Percentiles rank a stretch among this genome's conserved stretches.
These are phyloP conservation scores for Geoglossum cookeanum DNA, from an alignment of 2,329 filamentous ascomycete genomes.

Conservation along the genomic window DNA sequence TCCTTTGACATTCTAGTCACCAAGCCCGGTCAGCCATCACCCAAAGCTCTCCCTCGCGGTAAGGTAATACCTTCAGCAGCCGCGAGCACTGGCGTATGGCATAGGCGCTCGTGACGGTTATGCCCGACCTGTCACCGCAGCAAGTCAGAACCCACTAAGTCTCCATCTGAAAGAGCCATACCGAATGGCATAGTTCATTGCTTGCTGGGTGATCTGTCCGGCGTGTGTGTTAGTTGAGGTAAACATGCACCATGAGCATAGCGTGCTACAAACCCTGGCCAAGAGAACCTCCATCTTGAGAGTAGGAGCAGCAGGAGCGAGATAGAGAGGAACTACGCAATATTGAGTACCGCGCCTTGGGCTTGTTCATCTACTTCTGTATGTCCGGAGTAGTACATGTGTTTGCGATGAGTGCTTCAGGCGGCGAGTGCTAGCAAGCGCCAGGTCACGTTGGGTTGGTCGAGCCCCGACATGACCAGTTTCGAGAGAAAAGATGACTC, in stretches of 20 bases:
- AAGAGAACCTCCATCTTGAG: conserved; percentile 51
- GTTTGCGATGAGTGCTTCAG: background rate
- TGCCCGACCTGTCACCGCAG: conserved; percentile 38
- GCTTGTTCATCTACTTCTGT: background rate
- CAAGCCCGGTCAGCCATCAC: conserved; percentile 5
- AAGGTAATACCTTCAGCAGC: conserved; percentile 40
- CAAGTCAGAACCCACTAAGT: background rate
- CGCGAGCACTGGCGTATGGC: conserved; percentile 67
- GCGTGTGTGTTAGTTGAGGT: conserved; percentile 2
- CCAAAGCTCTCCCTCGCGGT: background rate
- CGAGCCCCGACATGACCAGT: background rate
- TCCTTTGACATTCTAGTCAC: conserved; percentile 44
- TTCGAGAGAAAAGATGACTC: too few relatives aligned
- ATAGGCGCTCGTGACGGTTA: conserved; percentile 69
- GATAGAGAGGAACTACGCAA: background rate
- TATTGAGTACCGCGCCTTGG: background rate
- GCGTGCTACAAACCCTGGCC: conserved; percentile 27
- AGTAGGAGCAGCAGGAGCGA: background rate
- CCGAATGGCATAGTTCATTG: conserved; percentile 81
- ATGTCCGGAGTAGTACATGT: too few relatives aligned
- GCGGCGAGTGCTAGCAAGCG: background rate
- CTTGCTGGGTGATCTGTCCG: conserved; percentile 47
- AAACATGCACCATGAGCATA: background rate
- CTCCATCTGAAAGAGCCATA: conserved; percentile 8
- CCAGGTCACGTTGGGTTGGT: background rate